Percentiles rank a stretch among this genome's conserved stretches.
These are phyloP conservation scores for Craterostigma plantagineum DNA, from an alignment of 257 asterid species.

Conservation along the genomic window DNA sequence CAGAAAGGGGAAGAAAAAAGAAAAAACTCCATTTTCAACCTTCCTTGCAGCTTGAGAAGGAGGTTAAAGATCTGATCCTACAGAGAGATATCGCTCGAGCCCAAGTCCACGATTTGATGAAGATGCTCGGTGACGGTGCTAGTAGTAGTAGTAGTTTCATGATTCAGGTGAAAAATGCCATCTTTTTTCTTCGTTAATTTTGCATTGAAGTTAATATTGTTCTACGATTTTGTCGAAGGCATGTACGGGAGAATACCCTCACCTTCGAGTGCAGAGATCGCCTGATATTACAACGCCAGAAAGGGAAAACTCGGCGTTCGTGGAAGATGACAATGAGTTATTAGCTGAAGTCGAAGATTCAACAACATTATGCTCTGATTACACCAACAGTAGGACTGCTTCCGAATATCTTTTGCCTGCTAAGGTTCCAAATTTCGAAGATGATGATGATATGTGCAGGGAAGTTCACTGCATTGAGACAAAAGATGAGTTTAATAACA, in stretches of 20 bases:
- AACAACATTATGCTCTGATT: slow-evolving; percentile 11
- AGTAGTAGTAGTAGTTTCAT: slow-evolving; percentile 24
- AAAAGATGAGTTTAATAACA: slow-evolving; percentile 14
- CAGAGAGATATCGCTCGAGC: slow-evolving; percentile 73
- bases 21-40: neutral
- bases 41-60: slow-evolving; percentile 59
- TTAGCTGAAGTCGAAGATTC: slow-evolving; percentile 12
- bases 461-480: slow-evolving; percentile 48
- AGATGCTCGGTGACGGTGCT: slow-evolving; percentile 41
- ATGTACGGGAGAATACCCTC: slow-evolving; percentile 42
- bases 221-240: slow-evolving; percentile 23
- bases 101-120: slow-evolving; percentile 36
- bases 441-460: slow-evolving; percentile 46
- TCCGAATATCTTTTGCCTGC: slow-evolving; percentile 34
- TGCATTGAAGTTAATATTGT: no score
- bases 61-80: slow-evolving; percentile 50
- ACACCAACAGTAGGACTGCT: slow-evolving; percentile 31
- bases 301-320: slow-evolving; percentile 15
- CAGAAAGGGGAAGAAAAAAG: neutral
- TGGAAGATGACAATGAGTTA: slow-evolving; percentile 16
- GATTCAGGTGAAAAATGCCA: slow-evolving; percentile 21
- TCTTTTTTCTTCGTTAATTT: neutral
- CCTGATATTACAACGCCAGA: slow-evolving; percentile 22
- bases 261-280: slow-evolving; percentile 43
- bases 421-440: slow-evolving; percentile 26